phyloP scores from a whole-genome alignment of 768 basidiomycete species.

The Podaxis rugospora region DNA sequence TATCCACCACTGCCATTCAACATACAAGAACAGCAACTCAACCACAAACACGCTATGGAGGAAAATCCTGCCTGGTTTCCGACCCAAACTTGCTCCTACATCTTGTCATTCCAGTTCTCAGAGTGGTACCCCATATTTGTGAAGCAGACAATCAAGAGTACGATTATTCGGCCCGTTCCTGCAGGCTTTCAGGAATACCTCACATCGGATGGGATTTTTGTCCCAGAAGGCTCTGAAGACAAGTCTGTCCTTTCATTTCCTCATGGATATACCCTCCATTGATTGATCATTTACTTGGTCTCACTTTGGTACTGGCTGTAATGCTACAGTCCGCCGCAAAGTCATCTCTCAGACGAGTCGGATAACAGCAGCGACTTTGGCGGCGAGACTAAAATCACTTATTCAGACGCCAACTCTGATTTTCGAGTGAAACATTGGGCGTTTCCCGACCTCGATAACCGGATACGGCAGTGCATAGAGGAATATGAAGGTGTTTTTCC shows the following conservation, averaged over 20 bases:
- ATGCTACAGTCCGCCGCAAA: slow-evolving; percentile 41
- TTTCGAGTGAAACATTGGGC: slow-evolving; percentile 12
- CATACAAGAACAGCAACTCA: not conserved
- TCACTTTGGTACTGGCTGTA: not conserved
- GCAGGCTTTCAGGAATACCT: slow-evolving; percentile 67
- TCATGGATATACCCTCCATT: not conserved
- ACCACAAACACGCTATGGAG: not conserved
- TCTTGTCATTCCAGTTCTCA: slow-evolving; percentile 78
- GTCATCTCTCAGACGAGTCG: slow-evolving; percentile 58
- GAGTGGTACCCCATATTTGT: slow-evolving; percentile 79
- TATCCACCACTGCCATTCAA: slow-evolving; percentile 3
- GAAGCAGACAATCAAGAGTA: slow-evolving; percentile 63
- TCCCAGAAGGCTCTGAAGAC: slow-evolving; percentile 81
- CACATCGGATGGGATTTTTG: slow-evolving; percentile 76
- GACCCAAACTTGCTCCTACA: slow-evolving; percentile 38
- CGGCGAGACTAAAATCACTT: slow-evolving; percentile 25
- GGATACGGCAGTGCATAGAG: slow-evolving; percentile 61
- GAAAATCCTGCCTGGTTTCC: slow-evolving; percentile 43
- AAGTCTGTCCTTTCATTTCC: slow-evolving; percentile 40
- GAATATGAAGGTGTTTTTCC: slow-evolving; percentile 86
- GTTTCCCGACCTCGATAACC: slow-evolving; percentile 79
- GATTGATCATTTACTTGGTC: not conserved
- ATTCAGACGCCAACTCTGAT: slow-evolving; percentile 36
- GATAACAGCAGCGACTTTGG: slow-evolving; percentile 34
- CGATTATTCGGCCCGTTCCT: slow-evolving; percentile 64